A percentile compares a stretch with the other conserved stretches of the same genome.
Evolutionary conservation across 1,284 basidiomycete genomes (phyloP).

Genomic region (Ceratobasidium sp.): DNA sequence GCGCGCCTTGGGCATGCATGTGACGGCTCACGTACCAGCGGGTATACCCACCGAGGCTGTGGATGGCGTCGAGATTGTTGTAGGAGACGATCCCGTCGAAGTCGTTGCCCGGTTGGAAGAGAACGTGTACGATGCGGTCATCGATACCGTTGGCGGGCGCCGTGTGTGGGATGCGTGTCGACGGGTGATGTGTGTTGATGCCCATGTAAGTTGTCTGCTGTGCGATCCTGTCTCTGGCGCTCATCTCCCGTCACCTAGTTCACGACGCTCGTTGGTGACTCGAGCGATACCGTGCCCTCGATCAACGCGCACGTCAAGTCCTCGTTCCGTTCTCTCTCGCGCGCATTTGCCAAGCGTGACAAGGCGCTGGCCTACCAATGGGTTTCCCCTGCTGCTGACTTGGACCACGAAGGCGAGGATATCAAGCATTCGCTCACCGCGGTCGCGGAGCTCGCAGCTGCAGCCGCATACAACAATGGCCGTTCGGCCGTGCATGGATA

Average conservation of each 20-base stretch:
- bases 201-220: constrained; percentile 48
- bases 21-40: constrained; percentile 70
- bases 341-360: constrained; percentile 47
- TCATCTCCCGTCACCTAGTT: constrained; percentile 58
- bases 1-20: constrained; percentile 62
- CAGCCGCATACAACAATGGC: constrained; percentile 6
- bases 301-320: constrained; percentile 73
- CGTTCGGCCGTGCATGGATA: not conserved
- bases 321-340: constrained; percentile 67
- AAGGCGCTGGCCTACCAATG: constrained; percentile 69
- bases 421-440: constrained; percentile 68
- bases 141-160: constrained; percentile 82
- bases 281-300: constrained; percentile 60
- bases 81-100: constrained; percentile 57
- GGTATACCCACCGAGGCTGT: constrained; percentile 61
- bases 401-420: constrained; percentile 80
- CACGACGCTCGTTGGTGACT: constrained; percentile 76
- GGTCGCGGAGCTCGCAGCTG: constrained; percentile 59
- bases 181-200: constrained; percentile 59
- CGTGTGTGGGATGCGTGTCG: constrained; percentile 76
- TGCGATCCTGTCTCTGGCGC: not conserved
- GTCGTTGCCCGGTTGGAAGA: constrained; percentile 62
- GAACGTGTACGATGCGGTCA: constrained; percentile 74
- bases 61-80: constrained; percentile 44
- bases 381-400: constrained; percentile 73